A percentile compares a stretch with the other conserved stretches of the same genome.
Evolutionary conservation across 768 basidiomycete genomes (phyloP).

Genomic region (Agrocybe praecox): DNA sequence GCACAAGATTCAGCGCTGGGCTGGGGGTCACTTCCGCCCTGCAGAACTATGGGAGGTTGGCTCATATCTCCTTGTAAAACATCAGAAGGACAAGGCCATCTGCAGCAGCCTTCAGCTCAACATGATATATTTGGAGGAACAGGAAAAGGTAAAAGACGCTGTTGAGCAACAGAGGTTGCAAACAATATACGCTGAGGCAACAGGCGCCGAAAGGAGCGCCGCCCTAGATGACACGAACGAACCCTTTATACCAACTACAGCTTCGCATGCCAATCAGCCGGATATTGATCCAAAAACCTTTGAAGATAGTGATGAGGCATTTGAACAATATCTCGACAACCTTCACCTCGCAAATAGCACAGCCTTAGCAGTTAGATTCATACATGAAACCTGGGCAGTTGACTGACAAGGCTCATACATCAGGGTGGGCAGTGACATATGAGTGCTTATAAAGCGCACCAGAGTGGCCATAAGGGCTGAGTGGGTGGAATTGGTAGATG

Average conservation of each 20-base stretch:
- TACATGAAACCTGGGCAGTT: no score
- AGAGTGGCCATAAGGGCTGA: no score
- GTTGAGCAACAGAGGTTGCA: not conserved
- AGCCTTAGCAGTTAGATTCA: not conserved
- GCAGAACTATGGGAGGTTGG: conserved; percentile 8
- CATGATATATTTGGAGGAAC: not conserved
- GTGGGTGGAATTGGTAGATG: no score
- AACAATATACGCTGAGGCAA: not conserved
- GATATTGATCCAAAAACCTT: not conserved
- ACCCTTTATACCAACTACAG: no score
- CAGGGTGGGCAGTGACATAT: no score
- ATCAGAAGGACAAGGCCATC: not conserved
- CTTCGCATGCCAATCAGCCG: no score
- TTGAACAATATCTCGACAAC: not conserved
- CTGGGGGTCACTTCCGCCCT: not conserved
- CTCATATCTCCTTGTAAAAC: not conserved
- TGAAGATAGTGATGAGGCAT: not conserved
- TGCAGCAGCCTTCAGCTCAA: not conserved
- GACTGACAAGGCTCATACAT: no score
- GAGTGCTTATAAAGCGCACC: no score
- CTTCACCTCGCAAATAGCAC: not conserved
- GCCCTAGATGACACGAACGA: no score
- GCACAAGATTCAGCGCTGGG: conserved; percentile 12
- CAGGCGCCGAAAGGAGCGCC: not conserved
- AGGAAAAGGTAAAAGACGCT: not conserved